A percentile compares a stretch with the other conserved stretches of the same genome.
Evolutionary conservation across 331 rosid genomes (phyloP).

Genomic region (Phaseolus coccineus): DNA sequence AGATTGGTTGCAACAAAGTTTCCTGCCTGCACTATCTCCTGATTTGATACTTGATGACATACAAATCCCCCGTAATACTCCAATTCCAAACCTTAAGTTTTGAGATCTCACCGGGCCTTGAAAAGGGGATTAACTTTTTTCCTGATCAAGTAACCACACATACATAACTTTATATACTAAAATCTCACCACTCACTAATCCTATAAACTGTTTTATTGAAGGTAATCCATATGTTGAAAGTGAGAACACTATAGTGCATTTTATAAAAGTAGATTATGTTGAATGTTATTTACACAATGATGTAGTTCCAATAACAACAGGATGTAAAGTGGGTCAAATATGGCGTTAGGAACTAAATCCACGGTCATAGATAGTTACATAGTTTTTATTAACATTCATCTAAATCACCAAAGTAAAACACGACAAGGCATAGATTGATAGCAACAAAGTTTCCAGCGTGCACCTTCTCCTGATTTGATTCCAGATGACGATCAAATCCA

Average conservation of each 20-base stretch:
- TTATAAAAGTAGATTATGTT: slow-evolving; percentile 1
- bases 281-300: slow-evolving; percentile 6
- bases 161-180: slow-evolving; percentile 29
- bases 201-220: slow-evolving; percentile 3
- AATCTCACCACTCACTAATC: background rate
- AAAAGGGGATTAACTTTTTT: slow-evolving; percentile 11
- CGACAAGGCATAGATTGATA: slow-evolving; percentile 54
- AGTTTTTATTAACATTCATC: slow-evolving; percentile 56
- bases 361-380: background rate
- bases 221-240: slow-evolving; percentile 1
- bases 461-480: slow-evolving; percentile 36
- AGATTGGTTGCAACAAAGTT: slow-evolving; percentile 41
- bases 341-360: slow-evolving; percentile 20
- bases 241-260: background rate
- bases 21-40: slow-evolving; percentile 39
- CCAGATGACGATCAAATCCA: slow-evolving; percentile 6
- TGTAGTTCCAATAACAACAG: slow-evolving; percentile 29
- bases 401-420: slow-evolving; percentile 56
- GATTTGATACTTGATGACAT: slow-evolving; percentile 29
- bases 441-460: slow-evolving; percentile 36
- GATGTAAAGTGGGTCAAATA: background rate
- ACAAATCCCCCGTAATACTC: slow-evolving; percentile 23
- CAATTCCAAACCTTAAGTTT: slow-evolving; percentile 19
- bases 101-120: slow-evolving; percentile 36
- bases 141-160: slow-evolving; percentile 49